Evolutionary conservation across 2,329 filamentous ascomycete species (phyloP).

Genomic region (Septoria linicola): DNA sequence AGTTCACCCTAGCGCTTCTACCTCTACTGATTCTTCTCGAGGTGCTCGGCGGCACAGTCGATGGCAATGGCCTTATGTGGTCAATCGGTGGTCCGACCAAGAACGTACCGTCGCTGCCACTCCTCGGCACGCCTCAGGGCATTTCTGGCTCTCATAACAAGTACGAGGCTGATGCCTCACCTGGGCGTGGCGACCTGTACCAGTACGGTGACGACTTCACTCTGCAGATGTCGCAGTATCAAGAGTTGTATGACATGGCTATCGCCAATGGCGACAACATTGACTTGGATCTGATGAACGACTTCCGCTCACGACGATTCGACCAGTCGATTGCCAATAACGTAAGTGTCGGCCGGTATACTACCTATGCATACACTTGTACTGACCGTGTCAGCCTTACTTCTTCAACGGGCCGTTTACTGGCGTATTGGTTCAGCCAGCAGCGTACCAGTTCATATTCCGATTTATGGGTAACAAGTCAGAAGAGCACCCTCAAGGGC

Average conservation of each 20-base stretch:
- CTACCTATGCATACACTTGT: not conserved
- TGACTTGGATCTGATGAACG: conserved; percentile 19
- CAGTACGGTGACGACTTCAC: conserved; percentile 30
- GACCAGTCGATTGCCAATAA: conserved; percentile 15
- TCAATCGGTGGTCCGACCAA: conserved; percentile 32
- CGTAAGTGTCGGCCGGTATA: conserved; percentile 29
- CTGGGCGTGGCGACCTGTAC: conserved; percentile 29
- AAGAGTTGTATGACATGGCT: conserved; percentile 22
- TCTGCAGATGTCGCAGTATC: conserved; percentile 26
- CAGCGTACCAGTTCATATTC: conserved; percentile 34
- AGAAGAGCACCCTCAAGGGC: conserved; percentile 26
- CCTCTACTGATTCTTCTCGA: conserved; percentile 7
- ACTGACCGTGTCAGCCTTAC: conserved; percentile 30
- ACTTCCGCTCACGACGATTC: conserved; percentile 22
- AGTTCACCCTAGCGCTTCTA: no score
- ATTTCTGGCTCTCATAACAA: conserved; percentile 36
- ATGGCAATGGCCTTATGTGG: conserved; percentile 24
- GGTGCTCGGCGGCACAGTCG: conserved; percentile 17
- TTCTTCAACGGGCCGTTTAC: conserved; percentile 36
- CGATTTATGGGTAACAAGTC: conserved; percentile 32
- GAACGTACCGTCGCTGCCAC: not conserved
- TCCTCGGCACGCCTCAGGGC: conserved; percentile 29
- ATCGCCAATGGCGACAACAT: conserved; percentile 14
- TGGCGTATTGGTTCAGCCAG: conserved; percentile 27
- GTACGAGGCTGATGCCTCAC: conserved; percentile 37